phyloP scores from a whole-genome alignment of 1,284 basidiomycete genomes.

The Rhodotorula glutinis region DNA sequence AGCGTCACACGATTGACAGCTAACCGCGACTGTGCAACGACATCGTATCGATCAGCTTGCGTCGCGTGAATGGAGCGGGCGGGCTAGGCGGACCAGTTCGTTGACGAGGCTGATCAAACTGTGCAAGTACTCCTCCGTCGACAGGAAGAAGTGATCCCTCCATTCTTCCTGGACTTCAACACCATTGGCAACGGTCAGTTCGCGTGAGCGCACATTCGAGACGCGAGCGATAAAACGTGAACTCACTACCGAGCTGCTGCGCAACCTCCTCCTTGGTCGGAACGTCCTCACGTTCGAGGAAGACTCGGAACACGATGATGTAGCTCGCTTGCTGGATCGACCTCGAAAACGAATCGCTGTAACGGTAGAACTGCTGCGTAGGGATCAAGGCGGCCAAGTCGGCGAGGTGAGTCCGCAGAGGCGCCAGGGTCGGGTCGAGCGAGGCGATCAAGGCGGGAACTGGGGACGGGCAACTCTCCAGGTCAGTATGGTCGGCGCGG shows the following conservation, averaged over 20 bases:
- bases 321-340: conserved; percentile 57
- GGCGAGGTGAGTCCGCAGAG: conserved; percentile 21
- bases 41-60: too few species aligned
- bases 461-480: neutral
- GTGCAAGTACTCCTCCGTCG: conserved; percentile 80
- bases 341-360: conserved; percentile 49
- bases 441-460: conserved; percentile 26
- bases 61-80: too few species aligned
- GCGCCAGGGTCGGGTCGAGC: conserved; percentile 31
- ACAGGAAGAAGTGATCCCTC: conserved; percentile 63
- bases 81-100: conserved; percentile 60
- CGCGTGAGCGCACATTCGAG: too few species aligned
- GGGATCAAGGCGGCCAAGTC: conserved; percentile 54
- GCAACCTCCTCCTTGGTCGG: conserved; percentile 59
- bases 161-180: conserved; percentile 64
- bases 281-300: conserved; percentile 61
- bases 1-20: conserved; percentile 78
- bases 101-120: conserved; percentile 74
- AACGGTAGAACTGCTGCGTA: conserved; percentile 71
- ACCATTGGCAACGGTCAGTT: too few species aligned
- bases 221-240: too few species aligned
- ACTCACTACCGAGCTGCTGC: conserved; percentile 64
- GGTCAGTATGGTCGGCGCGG: neutral
- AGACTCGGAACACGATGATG: conserved; percentile 63
- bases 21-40: conserved; percentile 62